These are phyloP conservation scores for Mycena maculata DNA, from an alignment of 768 basidiomycete genomes.

Conservation along the genomic window DNA sequence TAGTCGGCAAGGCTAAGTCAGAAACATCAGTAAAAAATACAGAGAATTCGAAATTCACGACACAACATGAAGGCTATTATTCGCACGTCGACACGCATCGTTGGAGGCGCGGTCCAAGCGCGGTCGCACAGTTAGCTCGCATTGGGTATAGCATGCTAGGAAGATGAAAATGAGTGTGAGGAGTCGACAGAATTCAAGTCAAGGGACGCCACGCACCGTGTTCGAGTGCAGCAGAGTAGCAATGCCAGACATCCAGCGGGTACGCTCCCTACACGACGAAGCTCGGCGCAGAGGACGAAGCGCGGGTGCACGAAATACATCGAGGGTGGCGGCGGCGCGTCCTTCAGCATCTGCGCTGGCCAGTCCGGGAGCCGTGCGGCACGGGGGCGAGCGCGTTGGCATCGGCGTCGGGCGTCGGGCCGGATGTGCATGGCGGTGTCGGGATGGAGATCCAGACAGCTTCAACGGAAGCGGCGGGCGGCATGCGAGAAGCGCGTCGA, in stretches of 20 bases:
- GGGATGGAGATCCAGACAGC: neutral
- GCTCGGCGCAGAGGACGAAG: neutral
- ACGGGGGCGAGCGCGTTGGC: neutral
- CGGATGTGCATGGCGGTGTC: no score
- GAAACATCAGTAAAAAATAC: no score
- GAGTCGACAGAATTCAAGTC: neutral
- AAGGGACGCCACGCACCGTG: neutral
- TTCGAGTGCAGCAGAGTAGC: neutral
- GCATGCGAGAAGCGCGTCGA: neutral
- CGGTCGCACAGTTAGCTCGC: neutral
- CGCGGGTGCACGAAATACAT: slow-evolving; percentile 2
- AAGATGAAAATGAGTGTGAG: neutral
- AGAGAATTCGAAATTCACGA: no score
- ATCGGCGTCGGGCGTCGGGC: neutral
- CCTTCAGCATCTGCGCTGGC: no score
- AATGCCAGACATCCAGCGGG: neutral
- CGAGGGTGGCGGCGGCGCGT: slow-evolving; percentile 2
- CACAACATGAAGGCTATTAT: no score
- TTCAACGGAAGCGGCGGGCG: neutral
- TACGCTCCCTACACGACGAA: neutral
- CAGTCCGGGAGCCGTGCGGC: no score
- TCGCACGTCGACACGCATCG: no score
- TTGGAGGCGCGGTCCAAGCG: neutral
- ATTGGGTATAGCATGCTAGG: neutral
- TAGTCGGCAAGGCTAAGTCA: no score